phyloP scores from a whole-genome alignment of 2,329 filamentous ascomycete genomes.

The Botrytis byssoidea region DNA sequence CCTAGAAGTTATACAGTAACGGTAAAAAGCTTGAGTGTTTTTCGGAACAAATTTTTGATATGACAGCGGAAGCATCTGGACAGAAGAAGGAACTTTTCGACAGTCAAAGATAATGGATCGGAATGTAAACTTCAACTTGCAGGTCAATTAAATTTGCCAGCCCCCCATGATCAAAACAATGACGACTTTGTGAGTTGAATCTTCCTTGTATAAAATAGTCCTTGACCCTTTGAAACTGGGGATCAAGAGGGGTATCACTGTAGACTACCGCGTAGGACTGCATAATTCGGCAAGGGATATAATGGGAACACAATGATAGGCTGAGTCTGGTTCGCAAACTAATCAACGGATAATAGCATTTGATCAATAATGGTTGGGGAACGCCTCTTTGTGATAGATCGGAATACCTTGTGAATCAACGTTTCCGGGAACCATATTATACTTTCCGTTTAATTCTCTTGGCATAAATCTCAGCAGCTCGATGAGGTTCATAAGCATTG shows the following conservation, averaged over 20 bases:
- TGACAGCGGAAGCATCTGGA: conserved; percentile 21
- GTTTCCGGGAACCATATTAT: not conserved
- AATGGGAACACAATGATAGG: conserved; percentile 16
- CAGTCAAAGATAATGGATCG: conserved; percentile 17
- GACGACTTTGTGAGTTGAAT: not conserved
- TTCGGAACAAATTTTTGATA: conserved; percentile 17
- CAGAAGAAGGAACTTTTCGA: conserved; percentile 2
- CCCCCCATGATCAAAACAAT: conserved; percentile 13
- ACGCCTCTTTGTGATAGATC: conserved; percentile 20
- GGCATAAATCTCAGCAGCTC: conserved; percentile 6
- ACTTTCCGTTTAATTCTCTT: not conserved
- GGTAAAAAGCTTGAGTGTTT: conserved; percentile 6
- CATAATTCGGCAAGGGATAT: conserved; percentile 19
- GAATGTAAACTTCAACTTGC: conserved; percentile 14
- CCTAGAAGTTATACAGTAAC: conserved; percentile 27
- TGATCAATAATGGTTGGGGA: conserved; percentile 2
- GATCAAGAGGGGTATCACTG: conserved; percentile 11
- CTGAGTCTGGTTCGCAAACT: conserved; percentile 1
- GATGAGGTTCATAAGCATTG: conserved; percentile 14
- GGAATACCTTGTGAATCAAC: not conserved
- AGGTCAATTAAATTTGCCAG: conserved; percentile 5
- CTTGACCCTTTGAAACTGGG: conserved; percentile 14
- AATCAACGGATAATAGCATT: conserved; percentile 20
- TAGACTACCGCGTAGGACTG: conserved; percentile 23
- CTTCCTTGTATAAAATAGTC: conserved; percentile 11